These are phyloP conservation scores for Chrysosporium keratinophilum DNA, from an alignment of 2,329 filamentous ascomycete species.

Conservation along the genomic window DNA sequence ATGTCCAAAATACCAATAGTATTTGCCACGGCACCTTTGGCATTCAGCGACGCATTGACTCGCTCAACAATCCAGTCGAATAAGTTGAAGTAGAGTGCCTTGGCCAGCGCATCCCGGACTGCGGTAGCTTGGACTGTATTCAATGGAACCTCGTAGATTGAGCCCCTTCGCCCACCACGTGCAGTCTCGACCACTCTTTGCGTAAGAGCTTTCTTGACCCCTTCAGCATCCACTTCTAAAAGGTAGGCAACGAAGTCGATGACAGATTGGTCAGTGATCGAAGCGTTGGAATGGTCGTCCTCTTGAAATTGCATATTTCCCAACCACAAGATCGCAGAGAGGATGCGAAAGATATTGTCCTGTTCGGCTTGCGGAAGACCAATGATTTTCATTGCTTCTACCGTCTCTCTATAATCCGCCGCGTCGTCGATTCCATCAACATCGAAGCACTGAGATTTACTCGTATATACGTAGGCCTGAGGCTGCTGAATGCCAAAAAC, in stretches of 20 bases:
- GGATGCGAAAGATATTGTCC: constrained; percentile 92
- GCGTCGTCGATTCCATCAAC: constrained; percentile 89
- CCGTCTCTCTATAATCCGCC: constrained; percentile 76
- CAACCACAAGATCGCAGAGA: constrained; percentile 83
- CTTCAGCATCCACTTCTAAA: constrained; percentile 70
- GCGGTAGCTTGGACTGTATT: constrained; percentile 78
- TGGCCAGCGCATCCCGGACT: constrained; percentile 82
- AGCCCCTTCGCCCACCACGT: constrained; percentile 55
- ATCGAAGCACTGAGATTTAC: constrained; percentile 85
- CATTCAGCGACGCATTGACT: constrained; percentile 77
- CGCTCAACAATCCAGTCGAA: constrained; percentile 98
- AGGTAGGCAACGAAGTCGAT: constrained; percentile 92
- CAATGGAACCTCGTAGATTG: constrained; percentile 62
- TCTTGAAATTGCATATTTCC: constrained; percentile 88
- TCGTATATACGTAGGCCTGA: constrained; percentile 88
- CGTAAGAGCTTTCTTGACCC: constrained; percentile 78
- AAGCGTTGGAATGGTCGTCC: constrained; percentile 79
- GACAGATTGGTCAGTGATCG: constrained; percentile 77
- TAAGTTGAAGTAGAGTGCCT: constrained; percentile 93
- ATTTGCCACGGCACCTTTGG: constrained; percentile 63
- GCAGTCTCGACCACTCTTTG: constrained; percentile 71
- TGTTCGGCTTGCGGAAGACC: constrained; percentile 80
- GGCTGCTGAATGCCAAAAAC: constrained; percentile 86
- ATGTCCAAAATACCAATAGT: constrained; percentile 97
- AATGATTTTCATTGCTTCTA: constrained; percentile 92